phyloP scores from a whole-genome alignment of 2,329 filamentous ascomycete species.

The Colletotrichum somersetense region DNA sequence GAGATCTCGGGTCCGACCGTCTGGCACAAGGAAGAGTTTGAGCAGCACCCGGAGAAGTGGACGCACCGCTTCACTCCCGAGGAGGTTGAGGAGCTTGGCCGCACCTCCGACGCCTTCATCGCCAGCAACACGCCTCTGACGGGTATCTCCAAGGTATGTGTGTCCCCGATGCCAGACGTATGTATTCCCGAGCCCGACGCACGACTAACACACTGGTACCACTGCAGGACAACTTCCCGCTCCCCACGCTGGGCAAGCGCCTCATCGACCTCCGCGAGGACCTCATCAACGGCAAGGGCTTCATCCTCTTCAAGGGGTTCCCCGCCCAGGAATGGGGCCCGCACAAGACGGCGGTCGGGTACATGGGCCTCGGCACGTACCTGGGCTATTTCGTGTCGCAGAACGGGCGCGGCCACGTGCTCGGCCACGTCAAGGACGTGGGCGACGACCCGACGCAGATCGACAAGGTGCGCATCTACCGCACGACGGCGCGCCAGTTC shows the following conservation, averaged over 20 bases:
- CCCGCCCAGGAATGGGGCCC: conserved; percentile 82
- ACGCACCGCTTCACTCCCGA: conserved; percentile 75
- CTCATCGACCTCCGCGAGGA: conserved; percentile 55
- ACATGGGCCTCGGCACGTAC: conserved; percentile 89
- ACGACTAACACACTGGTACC: not conserved
- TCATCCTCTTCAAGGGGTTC: conserved; percentile 89
- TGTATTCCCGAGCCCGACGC: not conserved
- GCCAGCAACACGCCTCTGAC: conserved; percentile 74
- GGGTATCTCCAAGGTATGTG: conserved; percentile 64
- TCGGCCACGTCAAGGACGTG: conserved; percentile 91
- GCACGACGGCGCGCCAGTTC: conserved; percentile 86
- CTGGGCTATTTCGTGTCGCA: conserved; percentile 91
- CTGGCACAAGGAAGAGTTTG: conserved; percentile 77
- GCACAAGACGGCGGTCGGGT: conserved; percentile 86
- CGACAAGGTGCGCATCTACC: conserved; percentile 89
- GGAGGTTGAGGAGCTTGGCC: conserved; percentile 76
- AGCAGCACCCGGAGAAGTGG: conserved; percentile 75
- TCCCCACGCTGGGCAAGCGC: conserved; percentile 54
- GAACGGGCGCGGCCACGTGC: conserved; percentile 85
- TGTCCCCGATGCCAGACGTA: too few relatives aligned
- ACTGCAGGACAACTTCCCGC: conserved; percentile 57
- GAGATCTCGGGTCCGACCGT: conserved; percentile 79
- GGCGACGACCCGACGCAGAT: conserved; percentile 85
- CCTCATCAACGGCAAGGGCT: conserved; percentile 84
- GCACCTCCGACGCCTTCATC: conserved; percentile 77